Evolutionary conservation across 306 rosid species (phyloP).

Genomic region (Cicer chorassanicum): DNA sequence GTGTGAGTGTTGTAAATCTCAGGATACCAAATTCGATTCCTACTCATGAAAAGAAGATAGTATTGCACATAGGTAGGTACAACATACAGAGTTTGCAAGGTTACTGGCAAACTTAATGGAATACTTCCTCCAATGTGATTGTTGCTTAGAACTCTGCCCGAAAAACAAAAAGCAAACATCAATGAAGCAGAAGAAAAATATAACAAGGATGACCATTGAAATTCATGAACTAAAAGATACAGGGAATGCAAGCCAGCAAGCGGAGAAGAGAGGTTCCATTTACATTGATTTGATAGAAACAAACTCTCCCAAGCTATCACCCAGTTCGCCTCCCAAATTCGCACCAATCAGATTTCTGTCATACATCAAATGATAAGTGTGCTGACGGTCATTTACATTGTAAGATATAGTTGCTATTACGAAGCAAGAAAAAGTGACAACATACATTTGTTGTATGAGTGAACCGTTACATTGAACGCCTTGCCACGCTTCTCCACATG

Average conservation of each 20-base stretch:
- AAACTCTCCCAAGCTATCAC: constrained; percentile 70
- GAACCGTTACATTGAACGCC: constrained; percentile 80
- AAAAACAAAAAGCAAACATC: constrained; percentile 41
- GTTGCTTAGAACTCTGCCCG: constrained; percentile 84
- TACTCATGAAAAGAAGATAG: neutral
- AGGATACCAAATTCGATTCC: too few relatives aligned
- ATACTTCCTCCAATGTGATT: constrained; percentile 87
- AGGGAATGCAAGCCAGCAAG: constrained; percentile 32
- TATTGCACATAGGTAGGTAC: constrained; percentile 34
- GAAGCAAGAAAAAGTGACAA: constrained; percentile 31
- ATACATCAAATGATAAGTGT: constrained; percentile 44
- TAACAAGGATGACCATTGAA: constrained; percentile 14
- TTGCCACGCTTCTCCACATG: constrained; percentile 93
- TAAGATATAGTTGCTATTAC: constrained; percentile 10
- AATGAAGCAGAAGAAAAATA: constrained; percentile 29
- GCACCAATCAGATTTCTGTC: constrained; percentile 73
- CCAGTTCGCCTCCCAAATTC: constrained; percentile 88
- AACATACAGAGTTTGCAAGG: constrained; percentile 77
- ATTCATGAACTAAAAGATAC: constrained; percentile 32
- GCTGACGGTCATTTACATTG: constrained; percentile 20
- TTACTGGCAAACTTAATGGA: constrained; percentile 79
- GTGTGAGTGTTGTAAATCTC: too few relatives aligned
- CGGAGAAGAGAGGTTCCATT: constrained; percentile 41
- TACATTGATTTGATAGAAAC: constrained; percentile 72
- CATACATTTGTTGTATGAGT: constrained; percentile 69